Conservation (phyloP, 352 stramenopile genomes). For the Phytophthora sansomeana region DNA sequence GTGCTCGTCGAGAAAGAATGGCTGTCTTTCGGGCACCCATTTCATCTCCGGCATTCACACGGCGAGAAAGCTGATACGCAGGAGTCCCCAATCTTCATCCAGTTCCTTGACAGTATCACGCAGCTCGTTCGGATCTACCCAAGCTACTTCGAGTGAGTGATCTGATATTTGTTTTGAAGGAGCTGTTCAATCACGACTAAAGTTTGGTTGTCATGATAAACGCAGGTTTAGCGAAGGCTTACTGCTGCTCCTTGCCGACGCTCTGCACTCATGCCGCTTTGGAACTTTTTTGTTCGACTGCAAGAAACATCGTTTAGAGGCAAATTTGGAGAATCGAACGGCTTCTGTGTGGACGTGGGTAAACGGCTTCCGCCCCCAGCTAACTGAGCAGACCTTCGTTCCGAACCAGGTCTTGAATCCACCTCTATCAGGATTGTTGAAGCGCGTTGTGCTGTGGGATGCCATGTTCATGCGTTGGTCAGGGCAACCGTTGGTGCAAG, state of each 20-base stretch:
- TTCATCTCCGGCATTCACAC: constrained; percentile 81
- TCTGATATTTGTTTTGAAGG: neutral
- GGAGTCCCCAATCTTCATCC: constrained; percentile 87
- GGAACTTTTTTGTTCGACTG: constrained; percentile 98
- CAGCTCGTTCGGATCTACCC: constrained; percentile 94
- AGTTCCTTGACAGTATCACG: constrained; percentile 87
- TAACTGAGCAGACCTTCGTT: constrained; percentile 64
- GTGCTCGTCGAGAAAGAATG: constrained; percentile 89
- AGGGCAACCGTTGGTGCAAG: constrained; percentile 64
- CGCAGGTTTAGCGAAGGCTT: constrained; percentile 93
- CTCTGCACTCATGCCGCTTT: constrained; percentile 98
- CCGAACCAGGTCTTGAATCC: constrained; percentile 64
- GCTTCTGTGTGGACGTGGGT: constrained; percentile 86
- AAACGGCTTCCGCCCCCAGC: constrained; percentile 73
- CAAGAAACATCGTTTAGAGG: constrained; percentile 80
- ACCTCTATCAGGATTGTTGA: constrained; percentile 65
- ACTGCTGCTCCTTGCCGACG: constrained; percentile 94
- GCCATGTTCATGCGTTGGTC: constrained; percentile 82
- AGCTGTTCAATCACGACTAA: neutral
- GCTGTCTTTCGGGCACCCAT: constrained; percentile 84
- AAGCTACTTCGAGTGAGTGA: constrained; percentile 93
- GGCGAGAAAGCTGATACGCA: constrained; percentile 83
- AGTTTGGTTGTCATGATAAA: constrained; percentile 1
- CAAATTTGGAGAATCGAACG: constrained; percentile 66
- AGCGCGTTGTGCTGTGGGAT: constrained; percentile 72